Base-by-base conservation (phyloP, 345 rosid species). In the Salix dunnii region DNA sequence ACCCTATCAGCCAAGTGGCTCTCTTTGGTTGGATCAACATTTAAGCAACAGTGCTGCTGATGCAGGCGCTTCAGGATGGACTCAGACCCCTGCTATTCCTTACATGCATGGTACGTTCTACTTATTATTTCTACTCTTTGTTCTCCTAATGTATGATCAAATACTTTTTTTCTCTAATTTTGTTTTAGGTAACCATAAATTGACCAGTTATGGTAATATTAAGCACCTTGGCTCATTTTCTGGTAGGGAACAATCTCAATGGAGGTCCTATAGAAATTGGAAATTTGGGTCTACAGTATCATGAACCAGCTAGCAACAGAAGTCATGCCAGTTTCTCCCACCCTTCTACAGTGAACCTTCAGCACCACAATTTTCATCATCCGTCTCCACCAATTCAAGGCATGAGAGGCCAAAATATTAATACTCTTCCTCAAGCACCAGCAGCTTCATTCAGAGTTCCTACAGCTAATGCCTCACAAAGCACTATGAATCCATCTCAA, bases 61-160 rank as follows among this genome's bases (percentile, higher is more conserved):
- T 80, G 87, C 89, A 62, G 82, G 89, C 65, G 75, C 89, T 79
- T 75, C 85, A 38, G 78, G 78, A 73, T 94, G 97, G 97, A 83
- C 84, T 72, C 95, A 86, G 68, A 81, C 84, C 68, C 85, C 88
- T 13, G 53, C 76, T 68, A 67, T 84, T 76, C 90, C 92, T 80
- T 89, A 79, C 72, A 84, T 92, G 83, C 94, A 81, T 68, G 94
- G 97, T 94, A 89, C 66, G 75, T 75, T 80, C 64, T 40, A 55
- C 28, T 16, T 48, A n/a, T 16, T 38, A 2, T 49, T 64, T 42
- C 2, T 6, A 43, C 58, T 38, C 33, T 43, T 68, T 31, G 61
- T 55, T 18, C 68, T 5, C 58, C 38, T 12, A 67, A 20, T 17
- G 35, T 60, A 27, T 60, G 43, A 13, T 8, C 36, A 64, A 42